Base-by-base conservation (phyloP, 1,139 yeast species). In the Kluyveromyces sp. region DNA sequence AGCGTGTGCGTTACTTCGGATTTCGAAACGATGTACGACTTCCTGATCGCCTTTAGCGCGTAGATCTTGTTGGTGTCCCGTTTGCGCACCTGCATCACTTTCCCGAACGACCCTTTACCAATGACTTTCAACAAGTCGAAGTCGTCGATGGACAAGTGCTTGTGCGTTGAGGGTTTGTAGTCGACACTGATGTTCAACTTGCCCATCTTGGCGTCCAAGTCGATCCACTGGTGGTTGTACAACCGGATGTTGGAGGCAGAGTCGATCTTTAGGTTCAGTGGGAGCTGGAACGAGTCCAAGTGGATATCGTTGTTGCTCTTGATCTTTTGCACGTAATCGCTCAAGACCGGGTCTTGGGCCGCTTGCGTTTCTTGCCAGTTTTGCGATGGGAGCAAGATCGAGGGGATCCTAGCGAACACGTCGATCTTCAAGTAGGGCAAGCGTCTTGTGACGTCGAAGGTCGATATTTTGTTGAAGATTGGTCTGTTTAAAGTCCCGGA, bases 91-190 rank as follows among this genome's bases (percentile, higher is more conserved):
- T 92, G 98, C 97, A 92, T 92, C 48, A 92, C 98, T 67, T 94
- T 92, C 46, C 98, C 98, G 67, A 92, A 94, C 2, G 97, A 88
- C 3, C 98, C 98, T 65, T 92, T 92, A 41, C 98, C 98, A 48
- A 92, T 88, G 25, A 92, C 98, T 66, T 92, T 92, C 57, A 92
- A 74, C 48, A 94, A 71, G 58, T 90, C 96, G 66, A 92, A 92
- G 61, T 92, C 96, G 47, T 89, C 96, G 55, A 92, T 89, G 1
- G 88, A 74, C 45, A 92, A 73, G 45, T 85, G 85, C 58, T 80
- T 79, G 56, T 79, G 78, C 49, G 78, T 75, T 45, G 79, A 74
- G 7, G 95, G 89, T 63, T 83, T 84, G 68, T 82, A 88, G 61
- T 86, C 95, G 38, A 89, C 75, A 27, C 88, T 78, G 37, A 89